Evolutionary conservation across 164 flowering plant genomes (phyloP).

Genomic region (Liquidambar formosana): DNA sequence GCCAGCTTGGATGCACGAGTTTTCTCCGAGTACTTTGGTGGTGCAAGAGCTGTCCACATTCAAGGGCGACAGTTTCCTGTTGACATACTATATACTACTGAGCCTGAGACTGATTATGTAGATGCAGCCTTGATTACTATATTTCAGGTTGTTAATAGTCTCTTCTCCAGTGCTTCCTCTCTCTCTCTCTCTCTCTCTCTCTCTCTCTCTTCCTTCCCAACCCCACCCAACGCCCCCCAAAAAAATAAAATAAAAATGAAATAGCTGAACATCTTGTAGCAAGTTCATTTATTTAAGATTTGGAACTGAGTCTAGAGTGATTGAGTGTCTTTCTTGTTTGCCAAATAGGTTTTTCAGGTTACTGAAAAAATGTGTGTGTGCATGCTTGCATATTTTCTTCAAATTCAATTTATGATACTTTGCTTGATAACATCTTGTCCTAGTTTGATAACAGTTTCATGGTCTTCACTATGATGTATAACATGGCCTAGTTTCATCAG

Average conservation of each 20-base stretch:
- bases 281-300: neutral
- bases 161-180: neutral
- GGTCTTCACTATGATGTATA: neutral
- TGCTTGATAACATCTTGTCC: neutral
- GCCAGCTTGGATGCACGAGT: conserved; percentile 94
- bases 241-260: too few species aligned
- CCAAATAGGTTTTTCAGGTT: neutral
- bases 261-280: neutral
- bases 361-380: neutral
- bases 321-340: neutral
- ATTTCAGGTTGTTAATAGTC: conserved; percentile 68
- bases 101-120: conserved; percentile 66
- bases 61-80: conserved; percentile 89
- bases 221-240: too few species aligned
- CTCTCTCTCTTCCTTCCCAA: neutral
- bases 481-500: neutral
- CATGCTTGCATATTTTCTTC: neutral
- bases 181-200: neutral
- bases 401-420: neutral
- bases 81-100: conserved; percentile 70
- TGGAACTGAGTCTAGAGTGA: neutral
- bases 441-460: neutral
- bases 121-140: conserved; percentile 80
- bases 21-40: conserved; percentile 82
- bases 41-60: conserved; percentile 89